Percentiles rank a stretch among this genome's conserved stretches.
Evolutionary conservation across 495 filamentous ascomycete genomes (phyloP).

Genomic region (Cryomyces antarcticus): DNA sequence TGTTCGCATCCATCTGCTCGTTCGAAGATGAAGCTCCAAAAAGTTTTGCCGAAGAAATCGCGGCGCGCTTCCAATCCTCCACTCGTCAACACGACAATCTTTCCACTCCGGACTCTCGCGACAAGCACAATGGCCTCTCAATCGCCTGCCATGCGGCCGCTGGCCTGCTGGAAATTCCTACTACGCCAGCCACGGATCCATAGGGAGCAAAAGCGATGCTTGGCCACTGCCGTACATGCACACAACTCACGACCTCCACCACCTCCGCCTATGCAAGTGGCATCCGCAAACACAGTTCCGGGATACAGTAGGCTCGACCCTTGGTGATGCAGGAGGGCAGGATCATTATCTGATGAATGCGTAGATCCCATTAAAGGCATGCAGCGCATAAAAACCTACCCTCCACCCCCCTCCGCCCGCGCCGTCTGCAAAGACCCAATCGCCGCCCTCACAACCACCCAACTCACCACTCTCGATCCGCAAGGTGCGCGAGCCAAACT

Average conservation of each 20-base stretch:
- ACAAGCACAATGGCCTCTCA: conserved; percentile 5
- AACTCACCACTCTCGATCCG: conserved; percentile 60
- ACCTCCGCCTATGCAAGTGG: conserved; percentile 7
- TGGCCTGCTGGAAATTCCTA: conserved; percentile 8
- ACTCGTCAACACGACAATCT: not conserved
- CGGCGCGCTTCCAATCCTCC: not conserved
- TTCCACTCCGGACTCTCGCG: no score
- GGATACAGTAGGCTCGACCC: no score
- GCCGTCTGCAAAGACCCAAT: conserved; percentile 33
- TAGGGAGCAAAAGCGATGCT: conserved; percentile 4
- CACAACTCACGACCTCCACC: conserved; percentile 6
- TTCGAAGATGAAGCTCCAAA: no score
- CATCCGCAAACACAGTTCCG: conserved; percentile 1
- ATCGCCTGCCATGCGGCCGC: conserved; percentile 5
- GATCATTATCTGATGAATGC: not conserved
- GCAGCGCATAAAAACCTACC: conserved; percentile 6
- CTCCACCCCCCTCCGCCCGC: conserved; percentile 8
- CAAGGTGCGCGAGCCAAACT: conserved; percentile 60
- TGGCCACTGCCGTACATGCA: conserved; percentile 1
- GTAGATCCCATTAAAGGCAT: conserved; percentile 1
- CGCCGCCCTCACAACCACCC: conserved; percentile 34
- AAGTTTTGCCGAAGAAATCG: no score
- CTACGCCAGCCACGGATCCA: conserved; percentile 7
- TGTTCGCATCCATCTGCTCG: no score
- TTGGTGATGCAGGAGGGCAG: no score